Evolutionary conservation across 148 eudicot species (phyloP), one percentile per base, ranked within the genome.

Genomic region (Dianthus caryophyllus): DNA sequence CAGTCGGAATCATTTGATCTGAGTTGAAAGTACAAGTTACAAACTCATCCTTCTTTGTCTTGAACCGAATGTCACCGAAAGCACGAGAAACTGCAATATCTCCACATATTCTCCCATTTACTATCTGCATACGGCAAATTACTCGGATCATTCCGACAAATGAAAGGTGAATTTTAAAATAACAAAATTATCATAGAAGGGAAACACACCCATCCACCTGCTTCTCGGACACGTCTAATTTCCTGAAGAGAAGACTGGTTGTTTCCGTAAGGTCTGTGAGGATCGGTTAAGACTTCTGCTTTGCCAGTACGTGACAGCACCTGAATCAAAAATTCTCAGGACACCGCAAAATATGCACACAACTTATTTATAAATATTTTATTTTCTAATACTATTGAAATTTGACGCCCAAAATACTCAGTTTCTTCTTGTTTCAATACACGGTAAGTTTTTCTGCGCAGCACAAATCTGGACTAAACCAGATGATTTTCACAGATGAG

Each of bases 181-280:
- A 7, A 1, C 8, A 17, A 38, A 15, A 48, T 56, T 16, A 1
- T n/a, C 47, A 38, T 65, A n/a, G 39, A 33, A 47, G 26, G 66
- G 78, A 81, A 70, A 89, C 98, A 80, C 93, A 94, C 97, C 99
- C 99, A 94, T 83, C 99, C 99, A 86, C 99, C 99, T 81, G 99
- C 99, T 83, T 85, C 96, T 79, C 77, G 81, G 64, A 94, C 83
- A 69, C 97, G 68, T 64, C 77, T 90, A 66, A 94, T 83, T 85
- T 94, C 99, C 71, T 86, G 79, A 57, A 94, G 86, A 27, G 96
- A 86, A 54, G 67, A 77, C 63, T 55, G 81, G 72, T 83, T 90
- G 81, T 76, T 86, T 74, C 99, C 99, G 76, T 88, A 90, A 31
- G 97, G 99, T 67, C 99, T 75, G 72, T 94, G 99, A 31, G 99